Evolutionary conservation across 208 protist species (phyloP), one percentile per base, ranked within the genome.

Genomic region (Trypanosoma lewisi): DNA sequence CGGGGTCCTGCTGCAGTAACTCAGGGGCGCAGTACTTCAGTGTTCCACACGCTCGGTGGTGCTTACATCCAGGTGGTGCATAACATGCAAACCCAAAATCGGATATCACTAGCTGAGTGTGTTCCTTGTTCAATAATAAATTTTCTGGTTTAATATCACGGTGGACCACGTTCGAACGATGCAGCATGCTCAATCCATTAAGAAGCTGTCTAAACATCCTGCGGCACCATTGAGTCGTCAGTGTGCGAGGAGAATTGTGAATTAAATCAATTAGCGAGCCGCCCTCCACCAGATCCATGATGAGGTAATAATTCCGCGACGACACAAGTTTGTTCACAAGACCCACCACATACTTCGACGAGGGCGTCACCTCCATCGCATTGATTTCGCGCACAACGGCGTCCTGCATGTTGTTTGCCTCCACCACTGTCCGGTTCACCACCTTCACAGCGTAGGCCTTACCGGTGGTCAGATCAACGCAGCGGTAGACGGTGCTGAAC

Each of bases 101-200:
- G 17, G 87, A 89, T 49, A 96, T 82, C 56, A 91, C 67, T 12
- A 93, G 52, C 16, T 71, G 70, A 23, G 71, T 83, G 25, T 66
- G 56, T 11, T 55, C 56, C 54, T 78, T 80, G 75, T 85, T 78
- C 16, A 96, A 75, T 17, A 96, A 56, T 25, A 96, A 67, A 64
- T 93, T 94, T 64, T 96, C 90, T 36, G 85, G 85, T 42, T 96
- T 96, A 47, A 96, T 88, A 59, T 96, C 90, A 9, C 87, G 81
- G 63, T 96, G 90, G 8, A 90, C 87, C 17, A 96, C 59, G 53
- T 92, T 80, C 70, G 66, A 44, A 27, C 73, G 65, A 67, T 96
- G 87, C 37, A 96, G 62, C 9, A 51, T 50, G 9, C 70, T 25
- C 9, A 96, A 50, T 27, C 83, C 90, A 14, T 78, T 70, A 14